A percentile compares a stretch with the other conserved stretches of the same genome.
Conservation (phyloP, 192 early-diverging fungal genomes). For the Gaertneriomyces semiglobifer region DNA sequence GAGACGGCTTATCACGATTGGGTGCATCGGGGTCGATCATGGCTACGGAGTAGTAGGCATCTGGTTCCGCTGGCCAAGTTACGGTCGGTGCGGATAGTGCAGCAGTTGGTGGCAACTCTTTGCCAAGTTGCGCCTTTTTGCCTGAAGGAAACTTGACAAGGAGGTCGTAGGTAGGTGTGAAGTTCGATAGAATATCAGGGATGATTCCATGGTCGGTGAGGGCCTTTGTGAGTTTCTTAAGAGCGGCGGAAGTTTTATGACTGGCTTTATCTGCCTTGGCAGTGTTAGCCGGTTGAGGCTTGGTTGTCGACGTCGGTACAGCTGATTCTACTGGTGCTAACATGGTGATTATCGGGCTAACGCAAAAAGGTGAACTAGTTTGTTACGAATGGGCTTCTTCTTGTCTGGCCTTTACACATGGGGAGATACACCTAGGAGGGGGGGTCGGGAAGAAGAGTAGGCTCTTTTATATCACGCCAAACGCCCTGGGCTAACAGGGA, state of each 20-base stretch:
- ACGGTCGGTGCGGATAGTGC: slow-evolving; percentile 23
- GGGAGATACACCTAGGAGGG: no score
- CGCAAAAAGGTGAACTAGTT: no score
- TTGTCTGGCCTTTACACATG: no score
- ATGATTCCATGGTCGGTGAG: slow-evolving; percentile 18
- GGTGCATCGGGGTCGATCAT: slow-evolving; percentile 26
- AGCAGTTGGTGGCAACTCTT: slow-evolving; percentile 20
- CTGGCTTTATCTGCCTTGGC: slow-evolving; percentile 16
- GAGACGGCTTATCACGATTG: slow-evolving; percentile 15
- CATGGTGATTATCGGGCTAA: no score
- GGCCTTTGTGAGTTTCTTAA: slow-evolving; percentile 19
- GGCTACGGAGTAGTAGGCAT: slow-evolving; percentile 21
- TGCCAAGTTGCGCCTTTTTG: slow-evolving; percentile 19
- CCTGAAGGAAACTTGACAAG: slow-evolving; percentile 23
- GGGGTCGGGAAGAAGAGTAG: no score
- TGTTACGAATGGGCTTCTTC: no score
- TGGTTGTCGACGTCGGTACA: no score
- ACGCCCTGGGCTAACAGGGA: no score
- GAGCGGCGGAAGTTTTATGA: slow-evolving; percentile 16
- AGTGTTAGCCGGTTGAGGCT: background rate
- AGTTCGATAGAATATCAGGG: slow-evolving; percentile 25
- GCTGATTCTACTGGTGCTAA: no score
- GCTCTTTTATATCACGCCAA: no score
- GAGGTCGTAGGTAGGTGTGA: slow-evolving; percentile 24
- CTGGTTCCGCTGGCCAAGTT: slow-evolving; percentile 21